Conservation (phyloP, 306 rosid species). For the Citrullus amarus region DNA sequence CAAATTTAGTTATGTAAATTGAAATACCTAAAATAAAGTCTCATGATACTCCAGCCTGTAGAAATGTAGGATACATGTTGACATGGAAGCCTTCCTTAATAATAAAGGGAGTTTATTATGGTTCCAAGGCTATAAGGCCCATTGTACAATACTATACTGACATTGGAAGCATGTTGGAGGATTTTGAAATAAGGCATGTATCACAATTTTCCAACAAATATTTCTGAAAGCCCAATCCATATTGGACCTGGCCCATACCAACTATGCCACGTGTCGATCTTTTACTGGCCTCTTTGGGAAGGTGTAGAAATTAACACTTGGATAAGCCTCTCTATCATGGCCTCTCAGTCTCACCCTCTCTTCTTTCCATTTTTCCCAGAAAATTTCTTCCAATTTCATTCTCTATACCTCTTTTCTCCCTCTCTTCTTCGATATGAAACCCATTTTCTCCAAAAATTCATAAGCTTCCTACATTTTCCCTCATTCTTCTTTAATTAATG, state of each 20-base stretch:
- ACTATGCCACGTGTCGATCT: constrained; percentile 27
- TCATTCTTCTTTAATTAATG: constrained; percentile 29
- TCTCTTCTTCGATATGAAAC: constrained; percentile 17
- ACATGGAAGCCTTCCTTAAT: too few relatives aligned
- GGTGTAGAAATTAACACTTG: constrained; percentile 23
- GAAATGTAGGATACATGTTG: too few relatives aligned
- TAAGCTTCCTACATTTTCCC: background rate
- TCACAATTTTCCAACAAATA: too few relatives aligned
- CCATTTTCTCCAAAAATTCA: constrained; percentile 19
- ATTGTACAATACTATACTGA: too few relatives aligned
- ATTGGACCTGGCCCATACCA: background rate
- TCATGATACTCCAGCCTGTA: too few relatives aligned
- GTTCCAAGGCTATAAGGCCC: too few relatives aligned
- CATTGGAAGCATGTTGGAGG: too few relatives aligned
- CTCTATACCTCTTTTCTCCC: constrained; percentile 7
- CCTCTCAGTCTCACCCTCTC: constrained; percentile 23
- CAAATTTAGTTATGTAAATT: too few relatives aligned
- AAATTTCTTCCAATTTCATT: constrained; percentile 6
- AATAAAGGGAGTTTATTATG: too few relatives aligned
- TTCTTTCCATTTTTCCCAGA: background rate
- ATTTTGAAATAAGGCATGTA: too few relatives aligned
- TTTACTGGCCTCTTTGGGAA: constrained; percentile 11
- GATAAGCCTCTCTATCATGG: constrained; percentile 51
- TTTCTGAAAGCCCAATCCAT: too few relatives aligned
- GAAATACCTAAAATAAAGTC: too few relatives aligned